These are phyloP conservation scores for Massariosphaeria phaeospora DNA, from an alignment of 495 filamentous ascomycete species.

Conservation along the genomic window DNA sequence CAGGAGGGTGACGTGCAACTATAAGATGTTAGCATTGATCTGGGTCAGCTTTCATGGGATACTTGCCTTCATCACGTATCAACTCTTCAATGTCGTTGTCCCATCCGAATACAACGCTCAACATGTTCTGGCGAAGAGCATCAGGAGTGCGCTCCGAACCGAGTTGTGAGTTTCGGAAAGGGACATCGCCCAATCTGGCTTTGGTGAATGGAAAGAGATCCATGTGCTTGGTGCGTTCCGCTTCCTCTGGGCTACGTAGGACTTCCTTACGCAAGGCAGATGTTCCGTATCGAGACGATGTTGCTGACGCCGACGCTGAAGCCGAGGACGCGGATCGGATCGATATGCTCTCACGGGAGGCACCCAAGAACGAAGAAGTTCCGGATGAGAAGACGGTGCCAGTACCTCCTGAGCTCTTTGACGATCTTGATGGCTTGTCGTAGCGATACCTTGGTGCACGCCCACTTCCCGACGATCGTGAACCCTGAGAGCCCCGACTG, in stretches of 20 bases:
- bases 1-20: constrained; percentile 64
- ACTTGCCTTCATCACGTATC: constrained; percentile 74
- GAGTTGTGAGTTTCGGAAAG: constrained; percentile 62
- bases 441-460: constrained; percentile 46
- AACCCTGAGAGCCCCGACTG: constrained; percentile 43
- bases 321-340: constrained; percentile 63
- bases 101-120: constrained; percentile 94
- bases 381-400: constrained; percentile 60
- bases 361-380: constrained; percentile 49
- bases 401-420: constrained; percentile 45
- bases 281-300: constrained; percentile 56
- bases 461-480: constrained; percentile 43
- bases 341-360: constrained; percentile 54
- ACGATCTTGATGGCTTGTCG: constrained; percentile 47
- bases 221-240: constrained; percentile 47
- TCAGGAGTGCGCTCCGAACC: constrained; percentile 72
- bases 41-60: neutral
- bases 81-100: constrained; percentile 76
- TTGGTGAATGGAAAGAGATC: constrained; percentile 68
- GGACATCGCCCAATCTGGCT: constrained; percentile 70
- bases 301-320: too few relatives aligned
- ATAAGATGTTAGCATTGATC: constrained; percentile 12
- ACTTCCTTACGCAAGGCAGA: constrained; percentile 82
- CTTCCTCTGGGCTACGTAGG: constrained; percentile 54
- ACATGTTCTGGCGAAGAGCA: constrained; percentile 84